A percentile compares a stretch with the other conserved stretches of the same genome.
Conservation (phyloP, 1,284 basidiomycete species). For the Cutaneotrichosporon sp. region DNA sequence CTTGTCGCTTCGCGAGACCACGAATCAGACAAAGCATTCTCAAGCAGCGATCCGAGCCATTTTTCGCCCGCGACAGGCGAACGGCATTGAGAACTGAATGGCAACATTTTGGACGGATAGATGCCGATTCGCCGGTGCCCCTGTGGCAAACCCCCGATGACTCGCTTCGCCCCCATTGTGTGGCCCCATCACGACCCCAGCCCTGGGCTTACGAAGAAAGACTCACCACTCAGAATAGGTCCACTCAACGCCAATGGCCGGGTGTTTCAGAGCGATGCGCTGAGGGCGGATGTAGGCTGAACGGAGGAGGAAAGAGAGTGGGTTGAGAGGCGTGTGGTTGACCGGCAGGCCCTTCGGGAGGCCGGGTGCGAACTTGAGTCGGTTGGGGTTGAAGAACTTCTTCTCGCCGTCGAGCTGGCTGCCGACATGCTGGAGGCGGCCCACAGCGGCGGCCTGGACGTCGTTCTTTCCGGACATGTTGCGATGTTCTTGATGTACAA, state of each 20-base stretch:
- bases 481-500: too few relatives aligned
- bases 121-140: background rate
- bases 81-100: too few relatives aligned
- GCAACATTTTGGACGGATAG: background rate
- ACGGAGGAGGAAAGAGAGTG: conserved; percentile 18
- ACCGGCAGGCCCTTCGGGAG: conserved; percentile 8
- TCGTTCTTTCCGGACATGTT: conserved; percentile 1
- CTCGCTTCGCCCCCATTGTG: too few relatives aligned
- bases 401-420: conserved; percentile 2
- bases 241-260: conserved; percentile 18
- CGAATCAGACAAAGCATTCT: too few relatives aligned
- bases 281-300: conserved; percentile 17
- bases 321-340: conserved; percentile 18
- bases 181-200: too few relatives aligned
- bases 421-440: conserved; percentile 11
- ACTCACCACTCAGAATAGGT: conserved; percentile 22
- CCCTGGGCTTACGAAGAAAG: background rate
- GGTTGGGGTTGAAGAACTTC: conserved; percentile 17
- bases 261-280: conserved; percentile 18
- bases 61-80: too few relatives aligned
- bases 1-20: too few relatives aligned
- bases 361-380: conserved; percentile 12
- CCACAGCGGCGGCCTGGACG: conserved; percentile 10
- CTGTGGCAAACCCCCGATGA: too few relatives aligned
- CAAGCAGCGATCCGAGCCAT: background rate